A percentile compares a stretch with the other conserved stretches of the same genome.
These are phyloP conservation scores for Chenopodium formosanum DNA, from an alignment of 148 eudicot genomes.

Conservation along the genomic window DNA sequence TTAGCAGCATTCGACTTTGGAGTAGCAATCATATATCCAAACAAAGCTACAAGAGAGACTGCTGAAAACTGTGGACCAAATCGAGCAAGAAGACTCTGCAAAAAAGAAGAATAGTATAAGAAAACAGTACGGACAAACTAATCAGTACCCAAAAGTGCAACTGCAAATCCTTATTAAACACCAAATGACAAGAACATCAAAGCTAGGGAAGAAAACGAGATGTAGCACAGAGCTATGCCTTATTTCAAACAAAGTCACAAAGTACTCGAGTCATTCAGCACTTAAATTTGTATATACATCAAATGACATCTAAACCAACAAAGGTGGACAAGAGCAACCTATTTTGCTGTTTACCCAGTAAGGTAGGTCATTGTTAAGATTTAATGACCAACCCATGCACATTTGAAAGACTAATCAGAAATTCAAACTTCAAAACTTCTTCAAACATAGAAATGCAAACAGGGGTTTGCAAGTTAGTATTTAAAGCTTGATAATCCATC, in stretches of 20 bases:
- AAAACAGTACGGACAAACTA: too few species aligned
- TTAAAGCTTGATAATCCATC: neutral
- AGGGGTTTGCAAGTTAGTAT: neutral
- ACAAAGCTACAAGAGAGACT: constrained; percentile 38
- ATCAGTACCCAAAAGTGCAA: too few species aligned
- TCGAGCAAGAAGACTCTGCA: constrained; percentile 42
- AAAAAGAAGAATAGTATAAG: neutral
- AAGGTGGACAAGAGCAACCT: neutral
- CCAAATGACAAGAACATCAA: neutral
- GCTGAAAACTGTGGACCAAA: constrained; percentile 56
- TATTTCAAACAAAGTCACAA: neutral
- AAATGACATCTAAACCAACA: neutral
- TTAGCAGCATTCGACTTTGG: constrained; percentile 46
- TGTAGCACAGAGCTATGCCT: neutral
- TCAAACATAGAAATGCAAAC: neutral
- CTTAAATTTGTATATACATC: neutral
- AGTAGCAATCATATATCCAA: constrained; percentile 37
- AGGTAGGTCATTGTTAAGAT: neutral
- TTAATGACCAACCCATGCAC: neutral
- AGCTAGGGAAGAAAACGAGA: neutral
- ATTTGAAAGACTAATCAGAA: neutral
- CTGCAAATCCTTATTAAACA: too few species aligned
- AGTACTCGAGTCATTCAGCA: neutral
- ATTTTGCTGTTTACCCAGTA: neutral
- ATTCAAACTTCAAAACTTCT: too few species aligned